Evolutionary conservation across 306 rosid species (phyloP).

Genomic region (Sindora glabra): DNA sequence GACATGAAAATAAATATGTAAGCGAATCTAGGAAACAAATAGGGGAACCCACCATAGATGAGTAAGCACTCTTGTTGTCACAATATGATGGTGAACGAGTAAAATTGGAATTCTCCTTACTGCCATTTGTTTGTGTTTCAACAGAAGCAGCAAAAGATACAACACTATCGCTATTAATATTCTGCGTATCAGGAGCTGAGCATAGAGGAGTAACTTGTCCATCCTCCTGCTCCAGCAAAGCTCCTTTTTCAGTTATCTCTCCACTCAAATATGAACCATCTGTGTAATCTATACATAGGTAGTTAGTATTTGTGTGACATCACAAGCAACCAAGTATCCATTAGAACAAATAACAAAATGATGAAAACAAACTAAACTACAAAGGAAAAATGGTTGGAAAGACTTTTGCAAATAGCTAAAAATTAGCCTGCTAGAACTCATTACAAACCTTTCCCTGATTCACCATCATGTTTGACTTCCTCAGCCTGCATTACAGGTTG

Average conservation of each 20-base stretch:
- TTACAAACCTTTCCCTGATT: constrained; percentile 49
- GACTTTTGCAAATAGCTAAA: background rate
- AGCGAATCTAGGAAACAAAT: background rate
- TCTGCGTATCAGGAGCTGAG: constrained; percentile 44
- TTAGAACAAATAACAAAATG: background rate
- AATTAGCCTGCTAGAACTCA: background rate
- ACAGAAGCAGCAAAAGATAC: constrained; percentile 42
- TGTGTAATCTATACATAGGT: constrained; percentile 19
- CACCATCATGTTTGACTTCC: constrained; percentile 39
- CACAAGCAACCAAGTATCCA: background rate
- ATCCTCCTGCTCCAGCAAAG: constrained; percentile 45
- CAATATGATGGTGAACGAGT: constrained; percentile 50
- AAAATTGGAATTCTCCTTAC: constrained; percentile 47
- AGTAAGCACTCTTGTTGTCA: constrained; percentile 69
- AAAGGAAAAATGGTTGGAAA: background rate
- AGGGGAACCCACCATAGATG: constrained; percentile 61
- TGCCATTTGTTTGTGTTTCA: constrained; percentile 47
- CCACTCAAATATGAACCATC: constrained; percentile 44
- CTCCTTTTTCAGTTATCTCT: constrained; percentile 40
- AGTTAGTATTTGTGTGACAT: constrained; percentile 10
- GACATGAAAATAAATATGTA: background rate
- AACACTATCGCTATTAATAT: constrained; percentile 30
- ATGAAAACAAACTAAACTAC: no score
- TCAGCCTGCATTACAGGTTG: constrained; percentile 37
- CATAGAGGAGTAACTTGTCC: constrained; percentile 28